These are phyloP conservation scores for Quercus rubra DNA, from an alignment of 306 rosid species.

Conservation along the genomic window DNA sequence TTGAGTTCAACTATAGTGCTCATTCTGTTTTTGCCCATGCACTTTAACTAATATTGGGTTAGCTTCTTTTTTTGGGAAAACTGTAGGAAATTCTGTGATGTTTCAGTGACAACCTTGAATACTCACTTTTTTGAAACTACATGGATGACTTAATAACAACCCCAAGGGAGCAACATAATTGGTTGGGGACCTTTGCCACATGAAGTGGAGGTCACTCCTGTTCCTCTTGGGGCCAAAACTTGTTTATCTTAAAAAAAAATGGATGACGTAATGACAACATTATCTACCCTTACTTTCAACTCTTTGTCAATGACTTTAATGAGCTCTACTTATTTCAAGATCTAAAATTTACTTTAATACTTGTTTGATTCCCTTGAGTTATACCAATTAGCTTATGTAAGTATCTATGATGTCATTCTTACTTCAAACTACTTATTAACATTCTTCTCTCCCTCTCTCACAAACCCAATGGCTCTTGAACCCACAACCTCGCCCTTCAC, in stretches of 20 bases:
- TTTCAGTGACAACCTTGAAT: not conserved
- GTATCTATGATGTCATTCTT: not conserved
- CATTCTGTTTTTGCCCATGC: not conserved
- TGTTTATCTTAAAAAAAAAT: too few species aligned
- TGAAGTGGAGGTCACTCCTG: too few species aligned
- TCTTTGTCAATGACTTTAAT: not conserved
- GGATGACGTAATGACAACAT: not conserved
- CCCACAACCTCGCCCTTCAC: too few species aligned
- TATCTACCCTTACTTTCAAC: not conserved
- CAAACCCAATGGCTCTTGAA: too few species aligned
- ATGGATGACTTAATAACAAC: not conserved
- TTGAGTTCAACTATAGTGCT: not conserved
- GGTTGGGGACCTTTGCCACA: too few species aligned
- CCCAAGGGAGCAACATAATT: too few species aligned
- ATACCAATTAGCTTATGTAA: not conserved
- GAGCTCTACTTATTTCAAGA: not conserved
- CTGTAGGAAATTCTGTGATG: not conserved
- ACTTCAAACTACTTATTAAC: not conserved
- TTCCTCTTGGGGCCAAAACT: too few species aligned
- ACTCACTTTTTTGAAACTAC: not conserved
- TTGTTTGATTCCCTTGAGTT: not conserved
- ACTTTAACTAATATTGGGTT: not conserved
- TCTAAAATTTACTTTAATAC: not conserved
- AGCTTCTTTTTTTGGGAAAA: not conserved
- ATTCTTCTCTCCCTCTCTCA: not conserved